Base-by-base conservation (phyloP, 2,329 filamentous ascomycete genomes). In the Colletotrichum sidae region DNA sequence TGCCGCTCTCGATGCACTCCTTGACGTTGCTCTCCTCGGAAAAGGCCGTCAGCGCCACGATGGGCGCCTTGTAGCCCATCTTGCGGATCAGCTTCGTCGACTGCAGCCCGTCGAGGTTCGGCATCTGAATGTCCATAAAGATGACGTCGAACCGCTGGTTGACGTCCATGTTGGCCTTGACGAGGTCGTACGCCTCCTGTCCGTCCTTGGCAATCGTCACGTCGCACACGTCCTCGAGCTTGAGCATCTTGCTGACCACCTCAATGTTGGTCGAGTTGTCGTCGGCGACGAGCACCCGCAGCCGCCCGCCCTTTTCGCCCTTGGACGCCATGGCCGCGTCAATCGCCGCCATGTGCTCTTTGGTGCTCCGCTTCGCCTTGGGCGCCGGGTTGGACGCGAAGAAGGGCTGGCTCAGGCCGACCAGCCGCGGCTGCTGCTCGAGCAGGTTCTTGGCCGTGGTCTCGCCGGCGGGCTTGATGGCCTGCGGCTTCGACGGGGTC, bases 41-140 rank as follows among this genome's bases (percentile, higher is more conserved):
- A 72, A 97, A 97, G 2, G 94, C 94, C 10, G 94, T 97, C 49
- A 97, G 80, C 0, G 94, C 94, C 12, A 97, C 93, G 67, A 97
- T 97, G 0, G 94, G 94, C 2, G 92, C 91, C 10, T 86, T 89
- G 78, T 96, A 97, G 1, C 94, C 94, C 81, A 95, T 92, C 74
- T 93, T 83, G 7, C 94, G 88, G 71, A 97, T 97, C 39, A 96
- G 81, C 9, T 90, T 87, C 1, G 94, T 97, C 51, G 91, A 94
- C 75, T 97, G 91, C 33, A 97, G 81, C 2, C 94, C 94, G 73
- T 97, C 94, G 12, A 97, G 85, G 68, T 96, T 96, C 4, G 94
- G 94, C 94, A 97, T 97, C 78, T 92, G 93, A 8, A 97, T 91
- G 72, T 97, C 94, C 94, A 97, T 97, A 74, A 97, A 96, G 68